These are phyloP conservation scores for Boletus bicolor DNA, from an alignment of 768 basidiomycete species.

Conservation along the genomic window DNA sequence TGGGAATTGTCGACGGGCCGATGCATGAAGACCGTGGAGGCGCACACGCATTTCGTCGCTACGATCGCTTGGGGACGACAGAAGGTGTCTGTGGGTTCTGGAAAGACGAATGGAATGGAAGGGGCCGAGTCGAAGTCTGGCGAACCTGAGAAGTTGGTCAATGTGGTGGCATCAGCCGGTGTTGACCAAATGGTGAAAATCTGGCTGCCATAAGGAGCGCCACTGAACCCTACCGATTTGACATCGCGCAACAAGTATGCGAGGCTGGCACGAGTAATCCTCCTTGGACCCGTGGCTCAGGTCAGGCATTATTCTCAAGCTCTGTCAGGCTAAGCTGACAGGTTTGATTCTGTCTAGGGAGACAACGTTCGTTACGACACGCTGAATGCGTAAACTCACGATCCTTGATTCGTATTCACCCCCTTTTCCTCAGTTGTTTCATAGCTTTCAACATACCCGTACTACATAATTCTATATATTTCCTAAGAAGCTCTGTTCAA, in stretches of 20 bases:
- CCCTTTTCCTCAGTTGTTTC: constrained; percentile 14
- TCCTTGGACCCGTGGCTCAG: constrained; percentile 11
- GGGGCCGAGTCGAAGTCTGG: constrained; percentile 32
- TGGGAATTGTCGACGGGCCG: constrained; percentile 88
- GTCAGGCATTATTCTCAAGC: constrained; percentile 11
- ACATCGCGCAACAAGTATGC: constrained; percentile 6
- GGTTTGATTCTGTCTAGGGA: background rate
- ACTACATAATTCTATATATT: constrained; percentile 33
- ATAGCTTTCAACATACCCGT: constrained; percentile 33
- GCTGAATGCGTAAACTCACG: constrained; percentile 26
- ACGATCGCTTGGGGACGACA: constrained; percentile 79
- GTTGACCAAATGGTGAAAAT: constrained; percentile 67
- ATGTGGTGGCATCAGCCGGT: constrained; percentile 67
- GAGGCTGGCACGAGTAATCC: constrained; percentile 13
- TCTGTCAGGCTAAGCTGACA: constrained; percentile 8
- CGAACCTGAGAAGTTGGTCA: constrained; percentile 57
- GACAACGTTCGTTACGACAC: constrained; percentile 28
- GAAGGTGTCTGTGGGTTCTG: constrained; percentile 39
- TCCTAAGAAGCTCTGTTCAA: background rate
- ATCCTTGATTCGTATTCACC: constrained; percentile 26
- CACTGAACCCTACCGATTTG: background rate
- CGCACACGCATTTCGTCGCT: constrained; percentile 81
- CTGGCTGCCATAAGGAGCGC: constrained; percentile 50
- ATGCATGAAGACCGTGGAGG: constrained; percentile 83
- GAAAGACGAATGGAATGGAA: constrained; percentile 37